Conservation (phyloP, 805 yeast species). For the Kazachstania psychrophila region DNA sequence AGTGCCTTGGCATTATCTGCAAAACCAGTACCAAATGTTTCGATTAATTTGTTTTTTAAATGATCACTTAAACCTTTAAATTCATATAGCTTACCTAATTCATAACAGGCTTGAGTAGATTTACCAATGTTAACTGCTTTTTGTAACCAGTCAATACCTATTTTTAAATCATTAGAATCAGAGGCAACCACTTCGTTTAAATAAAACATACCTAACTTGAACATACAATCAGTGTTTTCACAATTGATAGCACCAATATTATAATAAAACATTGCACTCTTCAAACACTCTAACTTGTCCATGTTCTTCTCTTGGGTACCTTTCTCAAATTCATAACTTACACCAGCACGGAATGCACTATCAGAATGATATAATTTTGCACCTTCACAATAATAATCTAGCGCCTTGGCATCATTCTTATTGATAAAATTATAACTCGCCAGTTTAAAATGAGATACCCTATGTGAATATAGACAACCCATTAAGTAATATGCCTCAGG, state of each 20-base stretch:
- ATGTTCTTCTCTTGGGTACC: slow-evolving; percentile 40
- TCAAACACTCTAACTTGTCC: slow-evolving; percentile 28
- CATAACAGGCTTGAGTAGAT: slow-evolving; percentile 50
- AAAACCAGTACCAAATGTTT: not conserved
- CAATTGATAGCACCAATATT: slow-evolving; percentile 53
- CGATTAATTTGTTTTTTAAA: slow-evolving; percentile 10
- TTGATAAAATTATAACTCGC: slow-evolving; percentile 28
- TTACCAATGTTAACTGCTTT: slow-evolving; percentile 33
- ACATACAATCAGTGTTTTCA: slow-evolving; percentile 54
- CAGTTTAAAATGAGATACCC: slow-evolving; percentile 23
- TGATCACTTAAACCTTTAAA: slow-evolving; percentile 29
- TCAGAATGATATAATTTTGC: slow-evolving; percentile 49
- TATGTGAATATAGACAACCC: slow-evolving; percentile 52
- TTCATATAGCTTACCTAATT: slow-evolving; percentile 49
- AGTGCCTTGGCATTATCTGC: slow-evolving; percentile 37
- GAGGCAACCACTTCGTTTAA: slow-evolving; percentile 32
- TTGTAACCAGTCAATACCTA: slow-evolving; percentile 43
- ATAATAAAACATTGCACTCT: slow-evolving; percentile 47
- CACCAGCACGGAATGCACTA: slow-evolving; percentile 61
- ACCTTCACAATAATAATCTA: slow-evolving; percentile 49
- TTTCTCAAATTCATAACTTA: slow-evolving; percentile 45
- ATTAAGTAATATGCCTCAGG: slow-evolving; percentile 49
- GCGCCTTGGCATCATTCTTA: slow-evolving; percentile 51
- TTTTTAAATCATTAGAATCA: slow-evolving; percentile 14
- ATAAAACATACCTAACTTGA: slow-evolving; percentile 59